phyloP scores from a whole-genome alignment of 2,329 filamentous ascomycete species.

The Colletotrichum truncatum region DNA sequence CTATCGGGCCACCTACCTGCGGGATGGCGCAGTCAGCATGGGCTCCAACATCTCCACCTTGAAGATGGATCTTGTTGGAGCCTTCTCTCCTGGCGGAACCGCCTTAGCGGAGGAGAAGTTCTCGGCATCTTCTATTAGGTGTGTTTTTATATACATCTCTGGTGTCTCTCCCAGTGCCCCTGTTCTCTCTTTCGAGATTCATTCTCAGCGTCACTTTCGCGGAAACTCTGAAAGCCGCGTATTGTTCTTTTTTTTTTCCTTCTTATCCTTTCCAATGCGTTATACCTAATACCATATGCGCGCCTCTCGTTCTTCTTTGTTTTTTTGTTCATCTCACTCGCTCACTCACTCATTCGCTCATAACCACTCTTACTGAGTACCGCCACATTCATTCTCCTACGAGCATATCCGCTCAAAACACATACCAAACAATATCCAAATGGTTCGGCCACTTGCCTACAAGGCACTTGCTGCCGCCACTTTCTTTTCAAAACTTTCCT shows the following conservation, averaged over 20 bases:
- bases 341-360: not conserved
- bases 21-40: slow-evolving; percentile 10
- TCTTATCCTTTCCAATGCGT: not conserved
- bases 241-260: not conserved
- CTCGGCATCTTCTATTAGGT: not conserved
- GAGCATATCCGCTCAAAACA: not conserved
- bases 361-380: not conserved
- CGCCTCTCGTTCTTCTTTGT: slow-evolving; percentile 9
- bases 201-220: not conserved
- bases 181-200: not conserved
- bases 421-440: not conserved
- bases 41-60: slow-evolving; percentile 1
- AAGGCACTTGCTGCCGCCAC: slow-evolving; percentile 21
- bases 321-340: slow-evolving; percentile 3
- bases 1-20: not conserved
- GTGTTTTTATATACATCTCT: slow-evolving; percentile 13
- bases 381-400: not conserved
- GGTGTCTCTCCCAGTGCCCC: not conserved
- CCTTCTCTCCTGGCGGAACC: not conserved
- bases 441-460: slow-evolving; percentile 16
- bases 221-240: not conserved
- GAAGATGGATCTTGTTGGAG: slow-evolving; percentile 7
- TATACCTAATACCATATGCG: not conserved
- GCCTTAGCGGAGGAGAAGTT: slow-evolving; percentile 2
- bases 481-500: slow-evolving; percentile 17